These are phyloP conservation scores for Aciculoconidium aculeatum DNA, from an alignment of 805 yeast genomes.

Conservation along the genomic window DNA sequence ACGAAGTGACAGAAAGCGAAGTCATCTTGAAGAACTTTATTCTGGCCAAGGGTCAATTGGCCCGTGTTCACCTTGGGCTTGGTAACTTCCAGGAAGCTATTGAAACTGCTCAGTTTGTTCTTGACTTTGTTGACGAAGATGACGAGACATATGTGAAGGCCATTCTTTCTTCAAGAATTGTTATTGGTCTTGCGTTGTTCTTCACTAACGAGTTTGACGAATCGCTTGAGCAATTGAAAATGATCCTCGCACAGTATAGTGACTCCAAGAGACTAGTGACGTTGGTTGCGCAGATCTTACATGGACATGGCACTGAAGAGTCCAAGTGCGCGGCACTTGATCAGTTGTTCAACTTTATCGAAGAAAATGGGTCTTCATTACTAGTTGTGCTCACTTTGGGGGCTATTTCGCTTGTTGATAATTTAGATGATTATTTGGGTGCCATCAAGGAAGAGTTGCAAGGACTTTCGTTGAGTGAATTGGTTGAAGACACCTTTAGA, in stretches of 20 bases:
- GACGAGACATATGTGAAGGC: conserved; percentile 20
- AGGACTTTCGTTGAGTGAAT: conserved; percentile 40
- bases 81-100: conserved; percentile 53
- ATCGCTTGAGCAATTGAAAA: conserved; percentile 62
- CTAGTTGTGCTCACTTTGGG: conserved; percentile 70
- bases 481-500: conserved; percentile 45
- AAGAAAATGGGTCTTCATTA: conserved; percentile 58
- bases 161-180: conserved; percentile 55
- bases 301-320: conserved; percentile 69
- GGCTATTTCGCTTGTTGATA: conserved; percentile 66
- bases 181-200: conserved; percentile 67
- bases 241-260: conserved; percentile 47
- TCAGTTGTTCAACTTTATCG: conserved; percentile 65
- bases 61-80: conserved; percentile 64
- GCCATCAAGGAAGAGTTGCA: conserved; percentile 65
- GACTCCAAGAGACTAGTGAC: conserved; percentile 64
- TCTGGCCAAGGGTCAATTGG: conserved; percentile 58
- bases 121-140: conserved; percentile 41
- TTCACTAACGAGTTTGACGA: conserved; percentile 57
- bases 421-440: conserved; percentile 51
- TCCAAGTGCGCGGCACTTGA: conserved; percentile 80
- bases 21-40: conserved; percentile 46
- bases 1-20: conserved; percentile 51
- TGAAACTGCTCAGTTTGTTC: conserved; percentile 51
- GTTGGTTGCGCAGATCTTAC: conserved; percentile 71